Percentiles rank a stretch among this genome's conserved stretches.
Conservation (phyloP, 805 yeast species). For the Pichia scutulata region DNA sequence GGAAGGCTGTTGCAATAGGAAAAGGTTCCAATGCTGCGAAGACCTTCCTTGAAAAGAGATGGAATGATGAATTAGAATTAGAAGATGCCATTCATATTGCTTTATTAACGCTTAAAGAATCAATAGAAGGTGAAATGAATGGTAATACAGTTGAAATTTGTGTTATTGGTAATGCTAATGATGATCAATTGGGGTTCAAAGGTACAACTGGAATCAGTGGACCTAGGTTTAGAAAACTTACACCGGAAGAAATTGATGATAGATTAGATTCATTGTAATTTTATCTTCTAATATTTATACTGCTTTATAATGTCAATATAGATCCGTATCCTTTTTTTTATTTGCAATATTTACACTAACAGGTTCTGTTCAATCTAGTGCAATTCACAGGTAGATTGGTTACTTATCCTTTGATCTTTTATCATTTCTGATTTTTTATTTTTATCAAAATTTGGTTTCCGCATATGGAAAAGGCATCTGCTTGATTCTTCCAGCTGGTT, state of each 20-base stretch:
- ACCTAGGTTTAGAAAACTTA: conserved; percentile 79
- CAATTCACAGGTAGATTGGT: too few species aligned
- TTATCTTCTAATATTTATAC: background rate
- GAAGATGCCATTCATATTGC: conserved; percentile 99
- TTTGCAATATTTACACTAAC: background rate
- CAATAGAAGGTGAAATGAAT: conserved; percentile 95
- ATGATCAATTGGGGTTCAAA: conserved; percentile 71
- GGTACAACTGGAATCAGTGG: conserved; percentile 77
- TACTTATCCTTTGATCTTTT: too few species aligned
- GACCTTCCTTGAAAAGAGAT: conserved; percentile 93
- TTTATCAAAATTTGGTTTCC: background rate
- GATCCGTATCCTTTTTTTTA: background rate
- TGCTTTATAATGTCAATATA: background rate
- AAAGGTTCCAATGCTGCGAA: conserved; percentile 94
- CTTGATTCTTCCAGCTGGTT: background rate
- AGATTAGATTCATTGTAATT: conserved; percentile 79
- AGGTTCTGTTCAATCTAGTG: too few species aligned
- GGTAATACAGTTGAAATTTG: conserved; percentile 95
- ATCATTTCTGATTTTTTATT: too few species aligned
- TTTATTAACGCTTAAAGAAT: conserved; percentile 84
- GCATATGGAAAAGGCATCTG: background rate
- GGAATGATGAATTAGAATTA: conserved; percentile 94
- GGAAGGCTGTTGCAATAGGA: conserved; percentile 99
- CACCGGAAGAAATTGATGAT: conserved; percentile 91
- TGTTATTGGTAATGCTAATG: conserved; percentile 76